These are phyloP conservation scores for Solanum pinnatisectum DNA, from an alignment of 257 asterid genomes.

Conservation along the genomic window DNA sequence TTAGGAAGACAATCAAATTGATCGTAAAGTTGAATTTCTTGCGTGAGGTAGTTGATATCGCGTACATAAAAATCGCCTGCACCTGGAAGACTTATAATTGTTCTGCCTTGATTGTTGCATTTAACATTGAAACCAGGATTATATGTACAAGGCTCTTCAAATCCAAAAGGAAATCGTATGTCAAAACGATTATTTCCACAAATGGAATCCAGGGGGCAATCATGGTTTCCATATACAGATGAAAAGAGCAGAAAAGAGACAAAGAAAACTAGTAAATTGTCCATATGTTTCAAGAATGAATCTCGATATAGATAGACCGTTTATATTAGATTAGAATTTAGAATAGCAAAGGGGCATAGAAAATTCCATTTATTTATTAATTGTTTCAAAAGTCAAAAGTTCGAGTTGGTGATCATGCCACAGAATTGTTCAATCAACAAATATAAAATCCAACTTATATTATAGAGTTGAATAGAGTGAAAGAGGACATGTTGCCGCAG, in stretches of 20 bases:
- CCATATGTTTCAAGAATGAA: neutral
- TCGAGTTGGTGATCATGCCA: neutral
- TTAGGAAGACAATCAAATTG: slow-evolving; percentile 19
- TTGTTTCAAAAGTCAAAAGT: neutral
- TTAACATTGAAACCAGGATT: neutral
- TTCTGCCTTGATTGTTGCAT: neutral
- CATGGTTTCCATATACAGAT: slow-evolving; percentile 15
- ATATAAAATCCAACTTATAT: neutral
- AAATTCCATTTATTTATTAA: neutral
- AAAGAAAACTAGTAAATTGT: neutral
- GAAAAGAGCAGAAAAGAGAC: neutral
- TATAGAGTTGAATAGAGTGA: neutral
- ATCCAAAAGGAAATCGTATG: slow-evolving; percentile 6
- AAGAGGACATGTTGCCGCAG: neutral
- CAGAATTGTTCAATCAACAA: neutral
- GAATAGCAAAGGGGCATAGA: neutral
- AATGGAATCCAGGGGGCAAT: slow-evolving; percentile 13
- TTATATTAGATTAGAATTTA: neutral
- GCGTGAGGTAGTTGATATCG: neutral
- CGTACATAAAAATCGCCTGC: slow-evolving; percentile 5
- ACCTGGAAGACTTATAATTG: neutral
- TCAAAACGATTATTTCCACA: neutral
- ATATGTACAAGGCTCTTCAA: neutral
- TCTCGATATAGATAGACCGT: neutral
- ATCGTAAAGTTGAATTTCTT: slow-evolving; percentile 15